phyloP scores from a whole-genome alignment of 257 asterid species.

The Nicotiana tabacum region DNA sequence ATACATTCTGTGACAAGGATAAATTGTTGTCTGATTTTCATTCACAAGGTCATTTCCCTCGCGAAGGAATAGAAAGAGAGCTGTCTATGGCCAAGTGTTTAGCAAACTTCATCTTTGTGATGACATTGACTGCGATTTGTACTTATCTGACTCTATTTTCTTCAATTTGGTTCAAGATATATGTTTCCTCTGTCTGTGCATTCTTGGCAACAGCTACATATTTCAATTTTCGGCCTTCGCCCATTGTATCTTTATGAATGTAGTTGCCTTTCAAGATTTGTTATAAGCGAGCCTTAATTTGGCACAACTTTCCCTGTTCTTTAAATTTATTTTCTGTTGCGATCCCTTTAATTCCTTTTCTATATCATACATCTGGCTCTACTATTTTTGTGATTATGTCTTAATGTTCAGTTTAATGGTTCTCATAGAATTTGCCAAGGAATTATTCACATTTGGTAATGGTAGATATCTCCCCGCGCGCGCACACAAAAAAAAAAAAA shows the following conservation, averaged over 20 bases:
- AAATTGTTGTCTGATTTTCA: constrained; percentile 55
- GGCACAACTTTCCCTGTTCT: not conserved
- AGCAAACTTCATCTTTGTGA: constrained; percentile 43
- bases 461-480: not conserved
- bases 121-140: constrained; percentile 48
- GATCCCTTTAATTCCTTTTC: not conserved
- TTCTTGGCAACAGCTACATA: constrained; percentile 54
- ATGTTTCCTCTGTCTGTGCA: constrained; percentile 56
- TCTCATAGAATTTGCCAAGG: not conserved
- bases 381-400: not conserved
- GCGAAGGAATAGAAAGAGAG: constrained; percentile 52
- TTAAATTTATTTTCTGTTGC: not conserved
- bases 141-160: constrained; percentile 57
- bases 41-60: constrained; percentile 56
- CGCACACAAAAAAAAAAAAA: accelerated
- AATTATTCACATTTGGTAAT: not conserved
- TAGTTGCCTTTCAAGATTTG: not conserved
- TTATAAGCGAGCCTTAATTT: not conserved
- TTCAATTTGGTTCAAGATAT: constrained; percentile 67
- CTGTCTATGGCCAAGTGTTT: constrained; percentile 54
- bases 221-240: constrained; percentile 56
- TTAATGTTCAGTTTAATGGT: not conserved
- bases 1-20: constrained; percentile 63
- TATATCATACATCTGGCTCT: not conserved
- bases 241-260: constrained; percentile 32